Evolutionary conservation across 345 rosid species (phyloP), one percentile per base, ranked within the genome.

Genomic region (Salix koriyanagi): DNA sequence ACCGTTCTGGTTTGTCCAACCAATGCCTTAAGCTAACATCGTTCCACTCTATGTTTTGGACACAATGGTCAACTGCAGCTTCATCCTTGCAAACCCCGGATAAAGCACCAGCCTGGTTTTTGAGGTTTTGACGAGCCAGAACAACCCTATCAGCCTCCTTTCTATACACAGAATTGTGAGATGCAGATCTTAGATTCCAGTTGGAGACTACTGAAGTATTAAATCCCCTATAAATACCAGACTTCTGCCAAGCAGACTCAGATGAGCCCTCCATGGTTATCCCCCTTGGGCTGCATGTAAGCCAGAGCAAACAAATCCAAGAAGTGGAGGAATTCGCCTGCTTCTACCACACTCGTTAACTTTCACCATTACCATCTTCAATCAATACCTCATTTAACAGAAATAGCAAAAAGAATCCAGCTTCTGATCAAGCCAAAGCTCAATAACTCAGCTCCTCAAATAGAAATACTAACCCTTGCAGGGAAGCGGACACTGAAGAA

Each of bases 21-120:
- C 99, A 96, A 65, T 93, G 97, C 78, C 99, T 89, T 88, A 96
- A 84, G 86, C 99, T 96, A 71, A 93, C 83, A 86, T 96, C 97
- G 58, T 85, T 96, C 91, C 97, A 91, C 79, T 90, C 97, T 79
- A 86, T 69, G 62, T 88, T 74, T 67, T 84, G 82, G 58, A 85
- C 80, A 79, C 87, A 91, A 77, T 87, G 96, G 75, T 87, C 86
- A 70, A 75, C 75, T 14, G 83, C 83, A 21, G 81, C 79, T 72
- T 86, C 93, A 80, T 90, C 90, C 67, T 89, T 92, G 62, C 75
- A 88, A 66, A 76, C 84, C 81, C 87, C 87, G 70, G 89, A 85
- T 65, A 79, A 75, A 58, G 62, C 23, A 78, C 87, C 89, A 65
- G 79, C 79, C 86, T 85, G 89, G 89, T 81, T 85, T 78, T 85